Evolutionary conservation across 805 yeast species (phyloP), one percentile per base, ranked within the genome.

Genomic region (Lipomyces starkeyi): DNA sequence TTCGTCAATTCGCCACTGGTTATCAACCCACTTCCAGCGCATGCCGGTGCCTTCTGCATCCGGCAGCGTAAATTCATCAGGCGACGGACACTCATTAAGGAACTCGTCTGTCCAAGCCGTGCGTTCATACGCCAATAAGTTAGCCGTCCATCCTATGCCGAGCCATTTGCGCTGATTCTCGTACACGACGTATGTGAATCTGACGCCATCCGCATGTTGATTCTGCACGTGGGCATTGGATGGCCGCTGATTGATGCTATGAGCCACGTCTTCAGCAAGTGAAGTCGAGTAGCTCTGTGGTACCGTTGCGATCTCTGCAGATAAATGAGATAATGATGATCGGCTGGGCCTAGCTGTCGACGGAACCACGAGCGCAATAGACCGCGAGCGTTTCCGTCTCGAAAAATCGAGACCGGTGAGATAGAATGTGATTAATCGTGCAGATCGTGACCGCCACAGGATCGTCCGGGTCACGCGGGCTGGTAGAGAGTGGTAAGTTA

Each of bases 21-120:
- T 87, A 78, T 95, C 98, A 22, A 93, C 91, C 98, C 98, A 95
- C 76, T 90, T 85, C 98, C 98, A 95, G 25, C 84, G 82, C 83
- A 93, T 87, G 7, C 91, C 91, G 4, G 88, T 83, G 20, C 84
- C 84, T 22, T 82, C 85, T 55, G 89, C 86, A 66, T 84, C 91
- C 2, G 99, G 98, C 66, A 94, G 81, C 76, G 88, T 87, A 79
- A 94, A 94, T 22, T 83, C 80, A 5, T 90, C 95, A 22, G 93
- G 88, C 8, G 93, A 83, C 5, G 90, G 87, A 0, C 91, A 85
- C 76, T 93, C 97, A 78, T 93, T 94, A 70, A 93, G 82, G 76
- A 93, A 93, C 78, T 93, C 98, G 77, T 94, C 99, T 0, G 98
- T 93, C 98, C 98, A 94, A 2, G 98, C 89, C 0, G 97, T 88